phyloP scores from a whole-genome alignment of 352 stramenopile species.

The Globisporangium uncinulatum region DNA sequence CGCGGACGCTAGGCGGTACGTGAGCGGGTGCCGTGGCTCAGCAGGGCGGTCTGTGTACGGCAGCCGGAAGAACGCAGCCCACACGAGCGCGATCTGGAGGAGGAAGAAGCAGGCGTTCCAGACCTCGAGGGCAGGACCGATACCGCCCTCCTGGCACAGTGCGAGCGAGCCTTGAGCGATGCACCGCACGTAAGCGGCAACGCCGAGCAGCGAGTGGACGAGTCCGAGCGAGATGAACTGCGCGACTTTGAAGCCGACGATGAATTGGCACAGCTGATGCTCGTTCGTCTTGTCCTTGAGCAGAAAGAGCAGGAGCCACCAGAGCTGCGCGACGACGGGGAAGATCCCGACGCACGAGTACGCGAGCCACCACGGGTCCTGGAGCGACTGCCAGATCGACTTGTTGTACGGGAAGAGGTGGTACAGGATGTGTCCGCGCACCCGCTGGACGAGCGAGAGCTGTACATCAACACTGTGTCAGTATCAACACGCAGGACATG shows the following conservation, averaged over 20 bases:
- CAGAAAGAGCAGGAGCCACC: constrained; percentile 88
- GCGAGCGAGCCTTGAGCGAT: constrained; percentile 55
- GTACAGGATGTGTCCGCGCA: constrained; percentile 80
- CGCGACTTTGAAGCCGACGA: constrained; percentile 87
- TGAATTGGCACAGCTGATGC: constrained; percentile 91
- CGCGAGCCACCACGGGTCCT: constrained; percentile 73
- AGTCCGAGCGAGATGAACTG: constrained; percentile 88
- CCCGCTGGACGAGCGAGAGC: constrained; percentile 32
- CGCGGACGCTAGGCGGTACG: constrained; percentile 45
- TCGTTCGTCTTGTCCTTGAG: constrained; percentile 92
- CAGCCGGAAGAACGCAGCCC: constrained; percentile 79
- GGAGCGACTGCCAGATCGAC: constrained; percentile 83
- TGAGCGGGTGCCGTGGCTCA: constrained; percentile 38
- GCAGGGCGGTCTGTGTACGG: constrained; percentile 70
- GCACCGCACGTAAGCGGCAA: constrained; percentile 70
- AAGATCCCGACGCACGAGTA: constrained; percentile 80
- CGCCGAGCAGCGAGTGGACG: constrained; percentile 55
- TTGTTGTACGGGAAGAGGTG: constrained; percentile 86
- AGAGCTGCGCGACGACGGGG: constrained; percentile 81
- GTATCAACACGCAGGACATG: neutral
- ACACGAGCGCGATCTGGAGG: constrained; percentile 78
- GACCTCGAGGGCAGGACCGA: constrained; percentile 50
- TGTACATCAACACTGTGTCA: neutral
- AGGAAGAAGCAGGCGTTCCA: constrained; percentile 81
- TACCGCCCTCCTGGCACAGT: constrained; percentile 29